These are phyloP conservation scores for Penicillium janthinellum DNA, from an alignment of 2,329 filamentous ascomycete genomes.

Conservation along the genomic window DNA sequence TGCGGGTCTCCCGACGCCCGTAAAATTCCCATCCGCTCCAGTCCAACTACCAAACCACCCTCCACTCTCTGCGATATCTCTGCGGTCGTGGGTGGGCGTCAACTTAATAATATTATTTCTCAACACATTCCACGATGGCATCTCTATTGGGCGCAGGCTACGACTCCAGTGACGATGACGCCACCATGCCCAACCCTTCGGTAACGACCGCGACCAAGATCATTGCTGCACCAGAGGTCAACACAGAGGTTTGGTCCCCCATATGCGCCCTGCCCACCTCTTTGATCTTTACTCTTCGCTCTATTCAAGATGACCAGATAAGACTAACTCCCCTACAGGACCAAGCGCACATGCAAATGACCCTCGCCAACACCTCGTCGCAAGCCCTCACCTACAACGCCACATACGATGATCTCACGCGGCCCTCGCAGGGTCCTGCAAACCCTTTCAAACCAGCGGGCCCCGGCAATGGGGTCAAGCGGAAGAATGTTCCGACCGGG, in stretches of 20 bases:
- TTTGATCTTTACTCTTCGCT: background rate
- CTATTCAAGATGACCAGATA: constrained; percentile 13
- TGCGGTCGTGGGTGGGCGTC: constrained; percentile 8
- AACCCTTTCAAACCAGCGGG: constrained; percentile 73
- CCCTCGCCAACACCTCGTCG: constrained; percentile 55
- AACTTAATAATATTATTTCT: background rate
- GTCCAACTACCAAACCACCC: constrained; percentile 13
- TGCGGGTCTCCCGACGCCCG: constrained; percentile 30
- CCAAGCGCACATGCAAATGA: constrained; percentile 53
- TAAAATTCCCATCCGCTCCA: constrained; percentile 33
- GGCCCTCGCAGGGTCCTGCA: constrained; percentile 66
- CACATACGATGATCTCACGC: constrained; percentile 71
- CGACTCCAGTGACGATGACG: constrained; percentile 54
- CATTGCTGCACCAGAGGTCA: constrained; percentile 56
- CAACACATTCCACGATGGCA: constrained; percentile 36
- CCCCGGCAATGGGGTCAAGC: constrained; percentile 60
- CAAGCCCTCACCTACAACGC: constrained; percentile 56
- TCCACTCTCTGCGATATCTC: constrained; percentile 9
- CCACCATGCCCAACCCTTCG: constrained; percentile 27
- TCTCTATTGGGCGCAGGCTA: constrained; percentile 49
- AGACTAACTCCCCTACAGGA: constrained; percentile 51
- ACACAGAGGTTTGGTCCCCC: constrained; percentile 58
- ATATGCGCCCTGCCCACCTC: constrained; percentile 6
- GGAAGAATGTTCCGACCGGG: constrained; percentile 82
- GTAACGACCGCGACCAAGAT: constrained; percentile 41